These are phyloP conservation scores for Avena atlantica DNA, from an alignment of 176 grass and related monocot species.

Conservation along the genomic window DNA sequence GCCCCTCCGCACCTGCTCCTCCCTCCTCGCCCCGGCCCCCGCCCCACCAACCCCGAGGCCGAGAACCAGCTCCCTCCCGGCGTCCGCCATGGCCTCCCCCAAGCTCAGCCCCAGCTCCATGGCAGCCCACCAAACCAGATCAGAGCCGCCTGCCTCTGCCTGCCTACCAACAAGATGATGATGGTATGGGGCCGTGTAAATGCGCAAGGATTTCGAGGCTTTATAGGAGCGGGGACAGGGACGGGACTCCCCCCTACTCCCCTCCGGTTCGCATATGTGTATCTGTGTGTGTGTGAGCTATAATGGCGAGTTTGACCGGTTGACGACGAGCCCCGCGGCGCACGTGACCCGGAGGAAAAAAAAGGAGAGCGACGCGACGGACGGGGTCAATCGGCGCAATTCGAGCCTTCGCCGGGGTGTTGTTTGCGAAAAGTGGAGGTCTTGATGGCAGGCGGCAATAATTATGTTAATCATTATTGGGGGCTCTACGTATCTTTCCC, in stretches of 20 bases:
- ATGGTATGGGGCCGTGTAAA: conserved; percentile 5
- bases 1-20: background rate
- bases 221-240: conserved; percentile 31
- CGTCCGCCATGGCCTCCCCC: conserved; percentile 58
- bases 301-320: conserved; percentile 74
- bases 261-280: background rate
- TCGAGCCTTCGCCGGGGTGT: background rate
- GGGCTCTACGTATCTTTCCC: conserved; percentile 59
- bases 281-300: conserved; percentile 25
- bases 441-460: conserved; percentile 42
- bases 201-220: conserved; percentile 8
- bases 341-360: conserved; percentile 50
- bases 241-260: background rate
- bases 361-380: background rate
- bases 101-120: conserved; percentile 90
- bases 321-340: conserved; percentile 45
- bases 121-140: background rate
- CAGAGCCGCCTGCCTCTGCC: background rate
- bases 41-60: conserved; percentile 57
- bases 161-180: conserved; percentile 5
- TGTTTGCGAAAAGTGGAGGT: background rate
- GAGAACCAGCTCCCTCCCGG: conserved; percentile 64
- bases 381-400: background rate
- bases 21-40: background rate
- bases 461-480: conserved; percentile 73